These are phyloP conservation scores for Ganoderma sp. DNA, from an alignment of 1,284 basidiomycete genomes.

Conservation along the genomic window DNA sequence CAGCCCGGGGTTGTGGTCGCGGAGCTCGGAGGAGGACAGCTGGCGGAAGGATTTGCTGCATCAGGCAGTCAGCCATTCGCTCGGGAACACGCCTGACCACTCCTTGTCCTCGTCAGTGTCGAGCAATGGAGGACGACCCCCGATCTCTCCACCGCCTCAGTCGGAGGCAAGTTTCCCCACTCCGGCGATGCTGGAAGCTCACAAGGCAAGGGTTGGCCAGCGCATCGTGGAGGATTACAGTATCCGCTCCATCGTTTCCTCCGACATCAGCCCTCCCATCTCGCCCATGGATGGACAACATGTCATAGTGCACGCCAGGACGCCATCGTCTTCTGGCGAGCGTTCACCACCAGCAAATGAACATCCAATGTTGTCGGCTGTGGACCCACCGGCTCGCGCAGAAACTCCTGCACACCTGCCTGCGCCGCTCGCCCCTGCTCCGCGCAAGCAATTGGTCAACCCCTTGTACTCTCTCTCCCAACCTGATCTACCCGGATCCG, in stretches of 20 bases:
- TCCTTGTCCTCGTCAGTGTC: constrained; percentile 40
- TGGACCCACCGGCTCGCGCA: constrained; percentile 45
- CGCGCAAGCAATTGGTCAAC: constrained; percentile 56
- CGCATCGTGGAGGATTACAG: constrained; percentile 37
- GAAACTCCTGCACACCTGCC: constrained; percentile 61
- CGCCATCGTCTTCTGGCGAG: constrained; percentile 38
- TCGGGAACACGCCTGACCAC: constrained; percentile 57
- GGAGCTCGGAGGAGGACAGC: constrained; percentile 58
- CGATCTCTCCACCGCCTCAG: constrained; percentile 31
- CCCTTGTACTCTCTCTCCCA: constrained; percentile 61
- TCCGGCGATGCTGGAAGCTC: constrained; percentile 25
- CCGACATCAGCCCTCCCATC: constrained; percentile 22
- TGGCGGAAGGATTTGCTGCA: constrained; percentile 76
- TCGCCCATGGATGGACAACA: constrained; percentile 29
- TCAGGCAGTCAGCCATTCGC: constrained; percentile 75
- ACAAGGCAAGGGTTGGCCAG: constrained; percentile 34
- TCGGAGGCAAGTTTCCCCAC: constrained; percentile 26
- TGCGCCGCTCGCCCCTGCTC: constrained; percentile 65
- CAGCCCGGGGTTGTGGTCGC: constrained; percentile 63
- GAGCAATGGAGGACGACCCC: constrained; percentile 27
- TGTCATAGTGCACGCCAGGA: constrained; percentile 33
- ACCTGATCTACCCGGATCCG: constrained; percentile 49
- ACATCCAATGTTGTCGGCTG: constrained; percentile 24
- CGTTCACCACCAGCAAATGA: constrained; percentile 24
- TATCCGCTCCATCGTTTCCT: constrained; percentile 22